phyloP scores from a whole-genome alignment of 192 early-diverging fungal species.

The Gamsiella multidivaricata region DNA sequence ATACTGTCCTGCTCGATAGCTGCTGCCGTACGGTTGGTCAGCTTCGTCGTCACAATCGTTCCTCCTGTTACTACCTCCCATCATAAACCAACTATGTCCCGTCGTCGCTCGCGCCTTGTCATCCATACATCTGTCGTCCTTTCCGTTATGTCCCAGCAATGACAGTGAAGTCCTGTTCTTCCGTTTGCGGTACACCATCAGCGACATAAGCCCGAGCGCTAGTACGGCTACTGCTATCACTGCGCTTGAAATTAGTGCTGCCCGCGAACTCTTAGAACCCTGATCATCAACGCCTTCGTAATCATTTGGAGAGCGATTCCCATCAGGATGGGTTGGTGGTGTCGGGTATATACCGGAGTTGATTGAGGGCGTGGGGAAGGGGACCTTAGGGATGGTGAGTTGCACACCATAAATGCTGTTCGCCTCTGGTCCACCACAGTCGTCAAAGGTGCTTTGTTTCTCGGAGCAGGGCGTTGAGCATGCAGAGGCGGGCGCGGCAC shows the following conservation, averaged over 20 bases:
- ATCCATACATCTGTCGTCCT: not conserved
- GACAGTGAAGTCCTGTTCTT: not conserved
- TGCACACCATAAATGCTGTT: constrained; percentile 33
- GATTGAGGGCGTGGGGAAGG: constrained; percentile 24
- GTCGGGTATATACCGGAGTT: not conserved
- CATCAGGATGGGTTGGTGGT: not conserved
- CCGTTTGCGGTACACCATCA: constrained; percentile 16
- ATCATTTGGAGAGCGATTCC: not conserved
- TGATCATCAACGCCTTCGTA: not conserved
- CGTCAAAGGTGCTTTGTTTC: constrained; percentile 32
- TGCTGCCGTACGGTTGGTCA: not conserved
- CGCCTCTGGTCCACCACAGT: constrained; percentile 40
- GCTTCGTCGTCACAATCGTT: not conserved
- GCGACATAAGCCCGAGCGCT: constrained; percentile 2
- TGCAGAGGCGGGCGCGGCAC: constrained; percentile 18
- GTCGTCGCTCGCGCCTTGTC: not conserved
- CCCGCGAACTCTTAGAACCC: not conserved
- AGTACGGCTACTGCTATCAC: constrained; percentile 5
- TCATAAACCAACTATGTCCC: constrained; percentile 30
- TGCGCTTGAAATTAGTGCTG: constrained; percentile 16
- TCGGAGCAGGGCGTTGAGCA: constrained; percentile 35
- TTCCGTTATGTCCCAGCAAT: not conserved
- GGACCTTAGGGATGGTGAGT: constrained; percentile 5
- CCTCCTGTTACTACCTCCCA: not conserved
- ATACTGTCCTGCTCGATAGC: not conserved